Conservation (phyloP, 805 yeast genomes). For the Candida peoriensis region DNA sequence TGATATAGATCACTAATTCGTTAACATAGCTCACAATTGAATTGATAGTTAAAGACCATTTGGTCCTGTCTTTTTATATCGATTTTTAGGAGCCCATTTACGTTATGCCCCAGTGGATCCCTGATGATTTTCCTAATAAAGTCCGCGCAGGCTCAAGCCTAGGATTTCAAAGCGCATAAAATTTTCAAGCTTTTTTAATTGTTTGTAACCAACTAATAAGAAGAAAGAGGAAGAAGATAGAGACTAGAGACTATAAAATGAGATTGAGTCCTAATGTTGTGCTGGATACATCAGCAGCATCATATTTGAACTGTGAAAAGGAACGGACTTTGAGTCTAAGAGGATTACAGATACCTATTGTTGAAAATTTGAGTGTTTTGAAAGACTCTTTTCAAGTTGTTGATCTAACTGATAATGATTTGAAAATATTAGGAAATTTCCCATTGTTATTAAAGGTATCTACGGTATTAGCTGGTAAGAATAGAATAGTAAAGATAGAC, state of each 20-base stretch:
- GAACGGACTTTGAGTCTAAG: constrained; percentile 39
- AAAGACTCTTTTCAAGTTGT: constrained; percentile 43
- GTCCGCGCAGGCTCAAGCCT: no score
- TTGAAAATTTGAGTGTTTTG: constrained; percentile 40
- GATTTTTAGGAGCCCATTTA: no score
- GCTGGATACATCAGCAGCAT: constrained; percentile 50
- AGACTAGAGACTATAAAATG: constrained; percentile 42
- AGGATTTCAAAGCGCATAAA: no score
- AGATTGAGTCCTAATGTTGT: constrained; percentile 49
- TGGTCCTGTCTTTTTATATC: no score
- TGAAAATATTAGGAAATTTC: constrained; percentile 47
- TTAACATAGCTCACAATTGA: no score
- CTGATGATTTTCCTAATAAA: no score
- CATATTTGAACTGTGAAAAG: constrained; percentile 38
- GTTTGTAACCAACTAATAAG: no score
- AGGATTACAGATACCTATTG: constrained; percentile 33
- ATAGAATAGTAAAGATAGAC: constrained; percentile 45
- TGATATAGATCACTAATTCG: no score
- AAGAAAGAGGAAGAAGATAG: no score
- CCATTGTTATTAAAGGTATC: constrained; percentile 40
- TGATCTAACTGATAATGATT: constrained; percentile 73
- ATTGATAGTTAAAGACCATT: no score
- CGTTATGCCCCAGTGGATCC: no score
- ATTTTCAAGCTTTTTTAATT: no score
- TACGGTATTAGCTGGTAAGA: constrained; percentile 58